phyloP scores from a whole-genome alignment of 495 filamentous ascomycete genomes.

The Cercophora sp. region DNA sequence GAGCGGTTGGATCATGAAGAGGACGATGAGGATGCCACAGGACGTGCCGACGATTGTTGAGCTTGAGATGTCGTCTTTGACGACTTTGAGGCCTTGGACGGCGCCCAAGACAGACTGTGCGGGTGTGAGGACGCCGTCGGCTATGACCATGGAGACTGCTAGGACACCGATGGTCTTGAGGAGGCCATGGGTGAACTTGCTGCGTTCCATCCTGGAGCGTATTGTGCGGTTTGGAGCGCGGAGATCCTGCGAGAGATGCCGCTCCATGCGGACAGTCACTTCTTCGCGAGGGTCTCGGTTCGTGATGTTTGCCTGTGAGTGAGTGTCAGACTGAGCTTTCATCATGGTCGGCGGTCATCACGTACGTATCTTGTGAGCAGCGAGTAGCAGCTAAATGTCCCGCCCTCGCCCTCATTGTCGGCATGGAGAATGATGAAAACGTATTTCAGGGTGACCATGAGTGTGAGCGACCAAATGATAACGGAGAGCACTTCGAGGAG shows the following conservation, averaged over 20 bases:
- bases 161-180: slow-evolving; percentile 67
- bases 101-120: slow-evolving; percentile 68
- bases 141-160: slow-evolving; percentile 66
- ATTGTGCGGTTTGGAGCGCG: slow-evolving; percentile 46
- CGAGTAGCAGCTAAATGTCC: slow-evolving; percentile 69
- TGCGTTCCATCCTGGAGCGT: slow-evolving; percentile 56
- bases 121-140: slow-evolving; percentile 65
- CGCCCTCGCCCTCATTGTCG: slow-evolving; percentile 75
- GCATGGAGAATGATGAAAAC: slow-evolving; percentile 63
- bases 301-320: slow-evolving; percentile 49
- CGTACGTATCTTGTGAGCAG: slow-evolving; percentile 66
- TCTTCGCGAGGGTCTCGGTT: slow-evolving; percentile 53
- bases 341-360: neutral
- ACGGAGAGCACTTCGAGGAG: slow-evolving; percentile 68
- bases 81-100: slow-evolving; percentile 60
- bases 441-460: slow-evolving; percentile 75
- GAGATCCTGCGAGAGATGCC: slow-evolving; percentile 54
- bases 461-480: slow-evolving; percentile 67
- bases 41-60: slow-evolving; percentile 61
- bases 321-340: neutral
- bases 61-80: slow-evolving; percentile 42
- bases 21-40: slow-evolving; percentile 63
- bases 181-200: slow-evolving; percentile 43
- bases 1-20: slow-evolving; percentile 68
- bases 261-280: slow-evolving; percentile 51